Evolutionary conservation across 1,284 basidiomycete genomes (phyloP).

Genomic region (Fomitopsis palustris): DNA sequence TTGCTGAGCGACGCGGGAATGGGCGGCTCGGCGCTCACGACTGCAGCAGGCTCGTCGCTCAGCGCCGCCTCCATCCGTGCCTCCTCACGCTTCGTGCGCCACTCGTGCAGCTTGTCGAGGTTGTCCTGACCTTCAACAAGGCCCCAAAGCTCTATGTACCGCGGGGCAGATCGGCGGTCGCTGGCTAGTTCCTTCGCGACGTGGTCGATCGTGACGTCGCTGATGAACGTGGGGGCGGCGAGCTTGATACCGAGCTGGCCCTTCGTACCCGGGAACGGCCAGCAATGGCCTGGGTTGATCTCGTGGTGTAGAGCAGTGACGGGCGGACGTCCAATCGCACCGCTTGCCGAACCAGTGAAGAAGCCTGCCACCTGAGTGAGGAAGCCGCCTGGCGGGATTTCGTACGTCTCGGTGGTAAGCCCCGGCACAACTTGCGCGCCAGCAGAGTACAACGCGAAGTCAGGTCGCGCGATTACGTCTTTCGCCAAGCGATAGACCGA

Average conservation of each 20-base stretch:
- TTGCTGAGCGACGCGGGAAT: slow-evolving; percentile 55
- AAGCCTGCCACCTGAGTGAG: slow-evolving; percentile 44
- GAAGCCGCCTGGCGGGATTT: slow-evolving; percentile 51
- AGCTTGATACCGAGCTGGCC: slow-evolving; percentile 85
- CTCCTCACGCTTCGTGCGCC: slow-evolving; percentile 35
- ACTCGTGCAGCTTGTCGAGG: slow-evolving; percentile 35
- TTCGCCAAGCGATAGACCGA: slow-evolving; percentile 66
- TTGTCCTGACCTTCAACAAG: slow-evolving; percentile 29
- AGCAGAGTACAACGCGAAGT: slow-evolving; percentile 83
- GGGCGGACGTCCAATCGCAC: slow-evolving; percentile 74
- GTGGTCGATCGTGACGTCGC: slow-evolving; percentile 83
- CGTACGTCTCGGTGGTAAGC: slow-evolving; percentile 76
- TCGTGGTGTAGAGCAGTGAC: slow-evolving; percentile 85
- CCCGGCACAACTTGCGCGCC: slow-evolving; percentile 81
- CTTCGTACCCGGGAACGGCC: slow-evolving; percentile 80
- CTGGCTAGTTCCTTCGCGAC: slow-evolving; percentile 39
- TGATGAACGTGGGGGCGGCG: slow-evolving; percentile 63
- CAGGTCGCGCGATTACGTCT: slow-evolving; percentile 77
- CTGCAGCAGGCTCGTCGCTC: slow-evolving; percentile 26
- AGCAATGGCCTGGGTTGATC: slow-evolving; percentile 81
- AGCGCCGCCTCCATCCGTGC: slow-evolving; percentile 36
- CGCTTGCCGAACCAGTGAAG: slow-evolving; percentile 56
- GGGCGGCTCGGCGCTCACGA: slow-evolving; percentile 31
- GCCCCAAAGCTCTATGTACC: slow-evolving; percentile 81
- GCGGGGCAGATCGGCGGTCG: slow-evolving; percentile 79